Base-by-base conservation (phyloP, 2,329 filamentous ascomycete species). In the Aspergillus cejpii region DNA sequence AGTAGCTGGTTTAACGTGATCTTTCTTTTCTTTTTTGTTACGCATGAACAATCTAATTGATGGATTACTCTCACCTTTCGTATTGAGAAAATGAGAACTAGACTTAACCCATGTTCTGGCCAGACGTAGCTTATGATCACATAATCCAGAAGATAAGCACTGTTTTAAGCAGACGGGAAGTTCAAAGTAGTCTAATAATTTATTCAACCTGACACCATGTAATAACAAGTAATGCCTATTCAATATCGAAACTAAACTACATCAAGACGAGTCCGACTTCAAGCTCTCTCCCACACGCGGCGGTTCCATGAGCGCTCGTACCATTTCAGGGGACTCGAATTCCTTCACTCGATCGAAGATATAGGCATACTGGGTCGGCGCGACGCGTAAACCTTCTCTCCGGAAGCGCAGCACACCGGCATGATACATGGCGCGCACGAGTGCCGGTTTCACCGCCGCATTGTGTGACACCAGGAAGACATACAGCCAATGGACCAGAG, bases 401-500 rank as follows among this genome's bases (percentile, higher is more conserved):
- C 72, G 63, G 28, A 64, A 69, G 12, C 74, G 63, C 19, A 69
- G 61, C 19, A 78, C 61, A 12, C 73, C 75, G 17, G 73, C 70
- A 51, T 71, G 65, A 45, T 76, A 74, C 54, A 79, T 52, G 0
- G 76, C 73, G 24, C 72, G 68, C 5, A 67, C 68, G 45, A 79
- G 60, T 2, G 64, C 50, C 1, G 69, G 64, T 14, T 62, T 59
- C 12, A 77, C 56, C 1, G 69, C 69, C 6, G 68, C 72, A 38
- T 64, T 51, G 36, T 72, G 64, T 19, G 61, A 60, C 17, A 61
- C 56, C 3, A 78, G 63, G 50, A 69, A 74, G 5, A 59, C 53
- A 52, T 74, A 77, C 42, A 73, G 68, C 59, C 70, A 69, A 51
- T 69, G 66, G 6, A 77, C 68, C 21, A 71, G 54, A n/a, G 67